These are phyloP conservation scores for Aspergillus steynii DNA, from an alignment of 495 filamentous ascomycete species.

Conservation along the genomic window DNA sequence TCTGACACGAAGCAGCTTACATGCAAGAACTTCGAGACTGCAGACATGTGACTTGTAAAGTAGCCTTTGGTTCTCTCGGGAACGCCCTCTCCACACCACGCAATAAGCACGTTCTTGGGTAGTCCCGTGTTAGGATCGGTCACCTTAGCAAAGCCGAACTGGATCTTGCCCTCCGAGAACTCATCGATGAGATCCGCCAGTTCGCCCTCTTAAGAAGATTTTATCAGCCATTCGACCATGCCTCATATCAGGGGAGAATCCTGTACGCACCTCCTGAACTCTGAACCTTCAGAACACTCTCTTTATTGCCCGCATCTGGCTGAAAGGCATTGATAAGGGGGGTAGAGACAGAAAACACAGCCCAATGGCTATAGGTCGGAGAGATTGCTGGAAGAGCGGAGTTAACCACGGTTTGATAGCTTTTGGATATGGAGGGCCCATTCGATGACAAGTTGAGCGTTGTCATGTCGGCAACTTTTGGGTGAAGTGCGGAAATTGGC, in stretches of 20 bases:
- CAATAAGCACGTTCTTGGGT: constrained; percentile 90
- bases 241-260: neutral
- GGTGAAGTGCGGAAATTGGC: neutral
- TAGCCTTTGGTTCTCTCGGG: constrained; percentile 97
- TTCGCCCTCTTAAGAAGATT: constrained; percentile 73
- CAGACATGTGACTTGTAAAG: constrained; percentile 89
- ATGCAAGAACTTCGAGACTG: constrained; percentile 87
- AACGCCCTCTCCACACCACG: constrained; percentile 98
- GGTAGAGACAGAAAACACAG: constrained; percentile 84
- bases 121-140: constrained; percentile 90
- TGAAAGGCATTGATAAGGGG: constrained; percentile 91
- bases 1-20: constrained; percentile 39
- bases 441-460: constrained; percentile 89
- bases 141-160: constrained; percentile 96
- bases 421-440: constrained; percentile 86
- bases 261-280: constrained; percentile 72
- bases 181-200: constrained; percentile 94
- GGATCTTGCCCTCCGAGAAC: constrained; percentile 92
- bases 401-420: constrained; percentile 87
- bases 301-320: constrained; percentile 74
- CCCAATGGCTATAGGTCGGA: constrained; percentile 82
- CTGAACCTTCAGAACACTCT: constrained; percentile 93
- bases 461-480: constrained; percentile 60
- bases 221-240: neutral
- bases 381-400: constrained; percentile 64